Percentiles rank a stretch among this genome's conserved stretches.
Evolutionary conservation across 2,329 filamentous ascomycete species (phyloP).

Genomic region (Sclerotiophoma versabilis): DNA sequence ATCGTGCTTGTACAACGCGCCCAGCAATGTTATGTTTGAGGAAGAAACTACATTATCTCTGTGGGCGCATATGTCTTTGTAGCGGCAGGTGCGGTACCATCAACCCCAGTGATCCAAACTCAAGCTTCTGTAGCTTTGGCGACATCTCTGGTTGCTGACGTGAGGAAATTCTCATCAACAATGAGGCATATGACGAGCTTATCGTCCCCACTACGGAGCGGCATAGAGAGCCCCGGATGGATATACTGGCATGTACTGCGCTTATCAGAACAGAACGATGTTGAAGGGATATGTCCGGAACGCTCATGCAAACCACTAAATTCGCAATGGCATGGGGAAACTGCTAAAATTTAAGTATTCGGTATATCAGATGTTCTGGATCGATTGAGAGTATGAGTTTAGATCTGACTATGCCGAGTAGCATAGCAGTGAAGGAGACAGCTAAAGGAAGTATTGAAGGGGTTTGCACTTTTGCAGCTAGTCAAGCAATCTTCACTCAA

Average conservation of each 20-base stretch:
- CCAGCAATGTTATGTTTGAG: neutral
- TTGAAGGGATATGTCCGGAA: constrained; percentile 21
- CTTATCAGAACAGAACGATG: constrained; percentile 19
- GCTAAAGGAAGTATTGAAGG: too few relatives aligned
- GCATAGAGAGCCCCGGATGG: constrained; percentile 8
- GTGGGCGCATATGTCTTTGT: constrained; percentile 17
- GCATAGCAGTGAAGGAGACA: too few relatives aligned
- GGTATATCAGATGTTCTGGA: neutral
- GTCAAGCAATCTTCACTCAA: too few relatives aligned
- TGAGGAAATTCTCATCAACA: constrained; percentile 16
- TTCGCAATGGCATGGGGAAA: constrained; percentile 14
- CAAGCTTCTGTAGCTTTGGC: constrained; percentile 14
- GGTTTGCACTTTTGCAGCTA: too few relatives aligned
- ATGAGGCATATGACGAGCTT: constrained; percentile 7
- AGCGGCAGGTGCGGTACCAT: constrained; percentile 18
- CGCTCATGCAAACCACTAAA: constrained; percentile 11
- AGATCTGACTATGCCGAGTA: too few relatives aligned
- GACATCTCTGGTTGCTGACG: constrained; percentile 22
- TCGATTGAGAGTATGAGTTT: too few relatives aligned
- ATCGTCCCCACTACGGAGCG: constrained; percentile 17
- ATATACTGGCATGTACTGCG: constrained; percentile 16
- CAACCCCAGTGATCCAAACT: constrained; percentile 13
- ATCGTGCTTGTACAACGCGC: constrained; percentile 18
- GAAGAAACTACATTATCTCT: neutral
- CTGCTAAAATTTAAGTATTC: constrained; percentile 10